phyloP scores from a whole-genome alignment of 495 filamentous ascomycete genomes.

The Trichoderma asperelloides region DNA sequence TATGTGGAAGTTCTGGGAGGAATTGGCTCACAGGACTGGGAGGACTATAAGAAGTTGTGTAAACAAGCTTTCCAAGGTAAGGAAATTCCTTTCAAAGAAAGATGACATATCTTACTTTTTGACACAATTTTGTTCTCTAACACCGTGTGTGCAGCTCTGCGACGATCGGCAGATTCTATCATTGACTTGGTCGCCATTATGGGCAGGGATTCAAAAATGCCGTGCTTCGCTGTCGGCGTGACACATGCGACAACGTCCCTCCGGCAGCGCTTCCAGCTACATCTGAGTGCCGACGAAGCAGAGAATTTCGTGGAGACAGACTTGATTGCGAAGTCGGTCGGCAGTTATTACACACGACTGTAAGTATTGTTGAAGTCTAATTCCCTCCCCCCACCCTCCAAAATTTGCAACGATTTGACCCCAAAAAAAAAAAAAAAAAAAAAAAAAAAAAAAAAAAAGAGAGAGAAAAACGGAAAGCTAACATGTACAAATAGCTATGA shows the following conservation, averaged over 20 bases:
- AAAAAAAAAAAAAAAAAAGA: not conserved
- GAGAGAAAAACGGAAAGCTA: not conserved
- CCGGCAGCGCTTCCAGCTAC: conserved; percentile 59
- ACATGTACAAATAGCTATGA: conserved; percentile 48
- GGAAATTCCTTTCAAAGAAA: conserved; percentile 7
- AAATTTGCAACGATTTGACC: no score
- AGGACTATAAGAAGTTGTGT: conserved; percentile 59
- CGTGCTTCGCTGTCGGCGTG: conserved; percentile 60
- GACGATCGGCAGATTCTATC: conserved; percentile 61
- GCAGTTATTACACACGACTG: conserved; percentile 72
- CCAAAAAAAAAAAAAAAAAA: no score
- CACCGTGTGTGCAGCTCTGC: conserved; percentile 38
- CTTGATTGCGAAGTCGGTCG: conserved; percentile 58
- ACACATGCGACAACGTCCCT: conserved; percentile 51
- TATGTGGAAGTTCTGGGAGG: conserved; percentile 70
- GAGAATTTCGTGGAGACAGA: conserved; percentile 65
- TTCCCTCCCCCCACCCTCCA: not conserved
- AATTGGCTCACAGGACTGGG: conserved; percentile 50
- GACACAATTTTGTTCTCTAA: conserved; percentile 10
- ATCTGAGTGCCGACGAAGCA: conserved; percentile 64
- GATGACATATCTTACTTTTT: no score
- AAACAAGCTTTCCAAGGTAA: conserved; percentile 66
- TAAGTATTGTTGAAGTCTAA: conserved; percentile 28
- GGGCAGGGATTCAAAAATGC: conserved; percentile 67
- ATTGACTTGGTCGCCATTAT: conserved; percentile 68